Evolutionary conservation across 257 asterid species (phyloP), one percentile per base, ranked within the genome.

Genomic region (Nicotiana tomentosiformis): DNA sequence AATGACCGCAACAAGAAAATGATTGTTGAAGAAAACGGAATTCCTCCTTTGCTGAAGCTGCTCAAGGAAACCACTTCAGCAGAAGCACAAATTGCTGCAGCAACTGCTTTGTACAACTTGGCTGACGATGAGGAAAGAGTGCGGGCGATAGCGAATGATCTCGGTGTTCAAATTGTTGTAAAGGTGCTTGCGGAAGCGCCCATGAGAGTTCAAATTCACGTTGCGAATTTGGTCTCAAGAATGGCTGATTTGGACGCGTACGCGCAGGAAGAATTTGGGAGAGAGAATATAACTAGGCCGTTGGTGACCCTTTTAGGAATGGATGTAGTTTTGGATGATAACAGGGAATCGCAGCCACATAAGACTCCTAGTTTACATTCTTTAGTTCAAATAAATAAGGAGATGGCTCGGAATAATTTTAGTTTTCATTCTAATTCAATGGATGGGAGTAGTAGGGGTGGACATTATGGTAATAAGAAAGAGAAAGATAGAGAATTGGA

Each of bases 1-100:
- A 93, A 95, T 53, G 97, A 93, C 77, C 90, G 98, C 64, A 95
- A 95, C 82, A 95, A 95, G 87, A 94, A 93, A 33, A 91, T 92
- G 78, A 92, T 95, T 32, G 93, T 92, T 30, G 97, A 92, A 58
- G 98, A 95, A 89, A 94, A 97, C 8, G 97, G 96, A 18, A 68
- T 93, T 84, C 77, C 82, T 4, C 97, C 98, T 51, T 56, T 95
- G 70, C 68, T 95, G 84, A 95, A 92, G 79, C 39, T 95, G 14
- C 74, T 93, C 70, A 93, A 95, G 60, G 96, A 92, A 51, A 74
- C 85, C 64, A 76, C 64, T 81, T 91, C 97, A 2, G 87, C 85
- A 1, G 98, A 92, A 26, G 95, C 86, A 10, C 98, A 95, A 84
- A 88, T 89, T 17, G 94, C 97, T 1, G 92, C 97, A 14, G 92